Evolutionary conservation across 83 land plant genomes (phyloP).

Genomic region (Picea mariana): DNA sequence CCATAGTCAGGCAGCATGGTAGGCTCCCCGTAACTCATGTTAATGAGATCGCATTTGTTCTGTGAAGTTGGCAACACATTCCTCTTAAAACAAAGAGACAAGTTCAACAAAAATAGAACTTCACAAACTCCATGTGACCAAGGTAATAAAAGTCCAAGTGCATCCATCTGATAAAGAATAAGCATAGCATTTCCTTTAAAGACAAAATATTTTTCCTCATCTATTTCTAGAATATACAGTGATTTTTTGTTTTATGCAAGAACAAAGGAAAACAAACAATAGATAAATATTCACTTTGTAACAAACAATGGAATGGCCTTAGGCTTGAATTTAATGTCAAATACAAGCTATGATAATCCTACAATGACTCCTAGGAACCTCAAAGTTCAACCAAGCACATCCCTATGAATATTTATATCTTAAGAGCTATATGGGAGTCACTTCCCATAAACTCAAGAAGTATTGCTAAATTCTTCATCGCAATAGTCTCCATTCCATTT

Average conservation of each 20-base stretch:
- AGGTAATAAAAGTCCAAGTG: background rate
- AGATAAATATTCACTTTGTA: too few species aligned
- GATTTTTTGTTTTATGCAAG: too few species aligned
- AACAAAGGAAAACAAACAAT: too few species aligned
- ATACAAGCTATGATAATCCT: background rate
- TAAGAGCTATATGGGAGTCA: too few species aligned
- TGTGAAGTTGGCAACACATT: slow-evolving; percentile 31
- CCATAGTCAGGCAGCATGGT: slow-evolving; percentile 95
- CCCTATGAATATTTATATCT: too few species aligned
- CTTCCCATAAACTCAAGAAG: too few species aligned
- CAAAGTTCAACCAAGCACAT: background rate
- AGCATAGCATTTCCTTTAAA: background rate
- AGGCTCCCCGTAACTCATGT: slow-evolving; percentile 99
- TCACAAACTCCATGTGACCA: too few species aligned
- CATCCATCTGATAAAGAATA: background rate
- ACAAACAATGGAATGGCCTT: too few species aligned
- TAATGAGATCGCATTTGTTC: slow-evolving; percentile 98
- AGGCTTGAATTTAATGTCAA: background rate
- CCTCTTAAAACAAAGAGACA: background rate
- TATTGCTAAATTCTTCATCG: too few species aligned
- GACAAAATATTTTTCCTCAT: background rate
- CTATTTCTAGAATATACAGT: background rate
- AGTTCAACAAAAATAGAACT: background rate
- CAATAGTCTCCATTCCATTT: too few species aligned
- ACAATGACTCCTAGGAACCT: background rate